These are phyloP conservation scores for Coemansia sp. DNA, from an alignment of 192 early-diverging fungal species.

Conservation along the genomic window DNA sequence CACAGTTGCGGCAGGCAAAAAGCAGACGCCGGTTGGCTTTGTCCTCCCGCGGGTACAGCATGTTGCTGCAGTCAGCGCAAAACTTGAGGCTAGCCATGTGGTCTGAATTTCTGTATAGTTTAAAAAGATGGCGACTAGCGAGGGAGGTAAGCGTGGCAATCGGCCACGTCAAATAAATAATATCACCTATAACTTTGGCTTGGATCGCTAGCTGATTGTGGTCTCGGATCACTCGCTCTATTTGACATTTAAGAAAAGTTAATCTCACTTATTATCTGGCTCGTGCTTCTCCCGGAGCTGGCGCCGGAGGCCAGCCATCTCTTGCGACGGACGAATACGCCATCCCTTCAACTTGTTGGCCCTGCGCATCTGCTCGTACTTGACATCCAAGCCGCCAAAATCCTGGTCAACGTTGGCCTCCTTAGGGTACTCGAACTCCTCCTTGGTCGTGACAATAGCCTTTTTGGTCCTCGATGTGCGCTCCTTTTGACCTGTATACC, in stretches of 20 bases:
- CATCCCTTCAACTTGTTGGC: constrained; percentile 52
- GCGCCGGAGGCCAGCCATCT: constrained; percentile 19
- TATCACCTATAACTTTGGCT: too few species aligned
- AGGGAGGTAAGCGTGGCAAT: too few species aligned
- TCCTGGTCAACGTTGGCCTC: constrained; percentile 47
- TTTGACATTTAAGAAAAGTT: too few species aligned
- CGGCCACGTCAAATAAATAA: too few species aligned
- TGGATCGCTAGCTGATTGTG: neutral
- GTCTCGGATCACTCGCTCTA: neutral
- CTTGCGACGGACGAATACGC: constrained; percentile 30
- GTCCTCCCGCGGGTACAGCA: constrained; percentile 82
- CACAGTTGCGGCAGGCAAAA: constrained; percentile 81
- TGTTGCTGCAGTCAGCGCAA: constrained; percentile 68
- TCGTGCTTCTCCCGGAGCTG: constrained; percentile 14
- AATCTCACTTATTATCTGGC: neutral
- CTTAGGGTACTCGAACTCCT: constrained; percentile 66
- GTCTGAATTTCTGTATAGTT: neutral
- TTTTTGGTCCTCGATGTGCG: constrained; percentile 60
- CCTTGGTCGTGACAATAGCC: constrained; percentile 71
- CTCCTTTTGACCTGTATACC: constrained; percentile 31
- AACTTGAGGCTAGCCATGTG: constrained; percentile 50
- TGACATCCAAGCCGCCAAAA: constrained; percentile 41
- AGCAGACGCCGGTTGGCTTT: constrained; percentile 56
- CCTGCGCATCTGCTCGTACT: constrained; percentile 28
- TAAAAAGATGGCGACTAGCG: neutral